phyloP scores from a whole-genome alignment of 805 yeast genomes.

The Brettanomyces custersianus region DNA sequence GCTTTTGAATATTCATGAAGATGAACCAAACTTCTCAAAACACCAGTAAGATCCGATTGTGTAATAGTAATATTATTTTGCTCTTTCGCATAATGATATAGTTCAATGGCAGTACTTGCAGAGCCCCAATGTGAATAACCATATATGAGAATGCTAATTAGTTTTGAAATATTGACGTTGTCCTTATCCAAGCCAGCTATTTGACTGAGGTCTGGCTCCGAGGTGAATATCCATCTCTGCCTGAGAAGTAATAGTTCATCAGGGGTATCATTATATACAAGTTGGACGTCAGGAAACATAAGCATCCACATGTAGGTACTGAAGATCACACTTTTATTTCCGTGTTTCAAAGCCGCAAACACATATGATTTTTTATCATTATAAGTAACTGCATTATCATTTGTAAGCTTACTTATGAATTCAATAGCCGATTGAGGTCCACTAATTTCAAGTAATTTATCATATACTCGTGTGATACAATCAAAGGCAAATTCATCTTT shows the following conservation, averaged over 20 bases:
- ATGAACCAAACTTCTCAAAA: conserved; percentile 10
- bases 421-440: too few relatives aligned
- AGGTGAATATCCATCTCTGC: conserved; percentile 8
- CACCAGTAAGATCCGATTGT: conserved; percentile 14
- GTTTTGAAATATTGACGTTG: neutral
- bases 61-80: neutral
- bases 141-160: conserved; percentile 2
- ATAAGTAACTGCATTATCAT: neutral
- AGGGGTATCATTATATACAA: conserved; percentile 6
- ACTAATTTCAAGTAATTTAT: too few relatives aligned
- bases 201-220: neutral
- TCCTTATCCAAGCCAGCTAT: neutral
- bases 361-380: neutral
- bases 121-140: conserved; percentile 2
- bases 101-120: neutral
- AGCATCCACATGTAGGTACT: conserved; percentile 8
- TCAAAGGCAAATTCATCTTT: neutral
- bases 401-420: too few relatives aligned
- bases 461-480: too few relatives aligned
- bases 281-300: conserved; percentile 3
- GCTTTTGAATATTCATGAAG: conserved; percentile 10
- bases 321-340: conserved; percentile 2
- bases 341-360: conserved; percentile 6
- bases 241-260: conserved; percentile 9
- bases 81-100: neutral